A percentile compares a stretch with the other conserved stretches of the same genome.
Conservation (phyloP, 768 basidiomycete genomes). For the Mrakia frigida region DNA sequence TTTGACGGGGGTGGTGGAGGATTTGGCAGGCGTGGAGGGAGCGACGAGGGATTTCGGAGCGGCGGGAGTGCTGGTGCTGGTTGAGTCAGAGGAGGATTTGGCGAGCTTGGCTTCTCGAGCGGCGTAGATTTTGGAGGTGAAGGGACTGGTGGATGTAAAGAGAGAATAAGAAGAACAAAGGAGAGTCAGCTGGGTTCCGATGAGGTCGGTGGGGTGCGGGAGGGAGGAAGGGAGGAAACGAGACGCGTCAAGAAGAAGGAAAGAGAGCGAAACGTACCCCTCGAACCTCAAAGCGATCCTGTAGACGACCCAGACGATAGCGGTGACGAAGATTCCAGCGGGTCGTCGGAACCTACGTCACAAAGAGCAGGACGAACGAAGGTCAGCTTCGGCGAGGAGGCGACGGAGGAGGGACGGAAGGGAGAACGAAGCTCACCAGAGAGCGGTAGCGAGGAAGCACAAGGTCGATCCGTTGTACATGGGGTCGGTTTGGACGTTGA, state of each 20-base stretch:
- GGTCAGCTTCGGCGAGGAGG: background rate
- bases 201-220: background rate
- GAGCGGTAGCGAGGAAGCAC: constrained; percentile 75
- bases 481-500: constrained; percentile 84
- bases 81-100: too few relatives aligned
- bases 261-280: constrained; percentile 56
- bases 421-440: constrained; percentile 59
- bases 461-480: constrained; percentile 97
- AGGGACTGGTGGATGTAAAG: constrained; percentile 42
- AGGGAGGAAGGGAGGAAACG: background rate
- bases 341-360: constrained; percentile 70
- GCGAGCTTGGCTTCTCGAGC: constrained; percentile 29
- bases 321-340: constrained; percentile 70
- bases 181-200: background rate
- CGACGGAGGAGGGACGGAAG: background rate
- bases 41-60: constrained; percentile 30
- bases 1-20: constrained; percentile 6
- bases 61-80: constrained; percentile 29
- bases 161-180: background rate
- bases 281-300: constrained; percentile 77
- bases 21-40: constrained; percentile 27
- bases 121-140: constrained; percentile 49
- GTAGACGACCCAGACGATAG: constrained; percentile 80
- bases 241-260: background rate
- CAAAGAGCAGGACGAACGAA: background rate